Conservation (phyloP, 2,329 filamentous ascomycete genomes). For the Acrocalymma vagum region DNA sequence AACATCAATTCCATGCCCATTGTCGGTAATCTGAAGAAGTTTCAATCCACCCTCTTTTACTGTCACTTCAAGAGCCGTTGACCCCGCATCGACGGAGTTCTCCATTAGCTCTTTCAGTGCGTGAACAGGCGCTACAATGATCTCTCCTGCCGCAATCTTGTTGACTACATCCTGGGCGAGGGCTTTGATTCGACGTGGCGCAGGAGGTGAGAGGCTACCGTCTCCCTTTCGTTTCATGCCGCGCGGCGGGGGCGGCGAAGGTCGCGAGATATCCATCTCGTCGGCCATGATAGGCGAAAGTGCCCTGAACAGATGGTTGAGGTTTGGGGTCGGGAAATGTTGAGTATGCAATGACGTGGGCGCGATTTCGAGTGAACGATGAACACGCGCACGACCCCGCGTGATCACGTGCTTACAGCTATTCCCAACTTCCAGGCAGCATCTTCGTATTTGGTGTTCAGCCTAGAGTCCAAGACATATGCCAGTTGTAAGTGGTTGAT, state of each 20-base stretch:
- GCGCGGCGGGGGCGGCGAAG: slow-evolving; percentile 35
- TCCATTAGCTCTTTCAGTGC: slow-evolving; percentile 96
- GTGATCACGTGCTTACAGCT: slow-evolving; percentile 20
- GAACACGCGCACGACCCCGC: slow-evolving; percentile 32
- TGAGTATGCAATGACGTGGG: slow-evolving; percentile 12
- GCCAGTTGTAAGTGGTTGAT: too few species aligned
- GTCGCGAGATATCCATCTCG: slow-evolving; percentile 36
- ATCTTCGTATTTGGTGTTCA: too few species aligned
- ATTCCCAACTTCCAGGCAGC: neutral
- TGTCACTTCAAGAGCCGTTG: slow-evolving; percentile 87
- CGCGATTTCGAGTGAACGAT: slow-evolving; percentile 16
- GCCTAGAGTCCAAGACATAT: too few species aligned
- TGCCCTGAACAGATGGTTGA: slow-evolving; percentile 7
- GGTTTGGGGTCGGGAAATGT: slow-evolving; percentile 11
- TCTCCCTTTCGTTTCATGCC: slow-evolving; percentile 48
- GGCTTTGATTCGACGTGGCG: slow-evolving; percentile 68
- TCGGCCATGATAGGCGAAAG: slow-evolving; percentile 31
- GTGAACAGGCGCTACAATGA: slow-evolving; percentile 96
- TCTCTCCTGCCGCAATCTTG: slow-evolving; percentile 98
- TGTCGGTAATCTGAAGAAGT: slow-evolving; percentile 95
- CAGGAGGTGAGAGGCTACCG: slow-evolving; percentile 40
- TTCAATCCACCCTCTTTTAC: slow-evolving; percentile 97
- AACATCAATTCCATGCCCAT: slow-evolving; percentile 94
- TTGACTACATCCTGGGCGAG: slow-evolving; percentile 94
- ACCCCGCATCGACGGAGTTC: slow-evolving; percentile 96